phyloP scores from a whole-genome alignment of 129 eudicot species.

The Flaveria ramosissima region DNA sequence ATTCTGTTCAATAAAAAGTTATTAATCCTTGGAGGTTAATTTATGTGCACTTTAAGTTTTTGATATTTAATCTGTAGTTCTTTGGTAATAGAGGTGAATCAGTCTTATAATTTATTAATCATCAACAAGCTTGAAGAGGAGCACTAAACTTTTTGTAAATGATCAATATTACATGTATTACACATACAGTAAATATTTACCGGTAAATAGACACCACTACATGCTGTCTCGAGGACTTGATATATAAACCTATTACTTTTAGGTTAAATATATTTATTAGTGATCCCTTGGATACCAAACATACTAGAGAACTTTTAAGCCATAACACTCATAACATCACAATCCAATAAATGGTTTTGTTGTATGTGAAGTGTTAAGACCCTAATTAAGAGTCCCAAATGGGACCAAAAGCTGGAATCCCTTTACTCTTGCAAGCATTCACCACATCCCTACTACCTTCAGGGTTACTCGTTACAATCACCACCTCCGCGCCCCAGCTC shows the following conservation, averaged over 20 bases:
- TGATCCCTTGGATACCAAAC: background rate
- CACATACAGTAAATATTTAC: background rate
- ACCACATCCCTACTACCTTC: conserved; percentile 81
- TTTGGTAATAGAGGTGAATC: too few relatives aligned
- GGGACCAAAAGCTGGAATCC: conserved; percentile 77
- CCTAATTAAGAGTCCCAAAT: conserved; percentile 65
- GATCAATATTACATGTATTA: too few relatives aligned
- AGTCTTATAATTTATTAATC: too few relatives aligned
- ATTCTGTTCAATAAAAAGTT: too few relatives aligned
- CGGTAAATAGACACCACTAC: background rate
- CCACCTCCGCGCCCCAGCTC: conserved; percentile 65
- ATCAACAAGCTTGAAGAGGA: too few relatives aligned
- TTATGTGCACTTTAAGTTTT: too few relatives aligned
- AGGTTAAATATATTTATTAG: background rate
- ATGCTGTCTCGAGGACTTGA: background rate
- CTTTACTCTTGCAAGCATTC: conserved; percentile 63
- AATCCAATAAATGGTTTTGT: background rate
- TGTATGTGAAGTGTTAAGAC: background rate
- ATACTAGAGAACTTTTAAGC: background rate
- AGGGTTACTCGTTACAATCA: conserved; percentile 74
- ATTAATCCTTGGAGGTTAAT: too few relatives aligned
- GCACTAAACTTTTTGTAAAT: too few relatives aligned
- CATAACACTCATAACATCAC: background rate
- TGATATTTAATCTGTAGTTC: too few relatives aligned
- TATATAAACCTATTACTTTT: background rate